These are phyloP conservation scores for Yamadazyma aaseri DNA, from an alignment of 1,139 yeast species.

Conservation along the genomic window DNA sequence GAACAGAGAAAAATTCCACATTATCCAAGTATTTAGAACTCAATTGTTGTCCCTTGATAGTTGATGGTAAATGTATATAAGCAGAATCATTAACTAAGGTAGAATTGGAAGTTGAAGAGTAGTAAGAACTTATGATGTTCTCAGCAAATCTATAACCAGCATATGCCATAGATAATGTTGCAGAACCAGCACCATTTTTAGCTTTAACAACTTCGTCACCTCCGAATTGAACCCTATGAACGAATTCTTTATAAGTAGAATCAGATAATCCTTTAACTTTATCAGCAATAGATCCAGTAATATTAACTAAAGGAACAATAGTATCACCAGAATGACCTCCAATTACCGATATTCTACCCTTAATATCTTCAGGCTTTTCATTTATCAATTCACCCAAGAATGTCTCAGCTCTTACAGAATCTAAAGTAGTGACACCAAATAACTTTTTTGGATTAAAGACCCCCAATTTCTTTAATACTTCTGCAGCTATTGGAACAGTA, in stretches of 20 bases:
- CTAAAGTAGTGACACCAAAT: conserved; percentile 74
- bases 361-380: conserved; percentile 36
- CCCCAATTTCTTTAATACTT: conserved; percentile 58
- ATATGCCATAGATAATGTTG: conserved; percentile 75
- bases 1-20: conserved; percentile 61
- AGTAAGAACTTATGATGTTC: conserved; percentile 43
- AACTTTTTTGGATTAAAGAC: conserved; percentile 64
- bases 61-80: conserved; percentile 59
- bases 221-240: conserved; percentile 69
- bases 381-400: conserved; percentile 49
- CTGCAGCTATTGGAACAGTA: conserved; percentile 74
- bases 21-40: conserved; percentile 35
- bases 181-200: conserved; percentile 74
- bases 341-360: conserved; percentile 56
- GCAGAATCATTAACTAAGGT: conserved; percentile 51
- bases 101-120: conserved; percentile 25
- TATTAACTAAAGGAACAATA: conserved; percentile 56
- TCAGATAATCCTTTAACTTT: conserved; percentile 30
- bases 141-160: conserved; percentile 72
- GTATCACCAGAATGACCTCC: conserved; percentile 83
- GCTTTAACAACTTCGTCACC: conserved; percentile 82
- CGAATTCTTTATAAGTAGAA: conserved; percentile 41
- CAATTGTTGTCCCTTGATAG: conserved; percentile 48
- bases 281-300: conserved; percentile 23
- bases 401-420: conserved; percentile 67